A percentile compares a stretch with the other conserved stretches of the same genome.
Conservation (phyloP, 192 early-diverging fungal genomes). For the Paraglomus brasilianum region DNA sequence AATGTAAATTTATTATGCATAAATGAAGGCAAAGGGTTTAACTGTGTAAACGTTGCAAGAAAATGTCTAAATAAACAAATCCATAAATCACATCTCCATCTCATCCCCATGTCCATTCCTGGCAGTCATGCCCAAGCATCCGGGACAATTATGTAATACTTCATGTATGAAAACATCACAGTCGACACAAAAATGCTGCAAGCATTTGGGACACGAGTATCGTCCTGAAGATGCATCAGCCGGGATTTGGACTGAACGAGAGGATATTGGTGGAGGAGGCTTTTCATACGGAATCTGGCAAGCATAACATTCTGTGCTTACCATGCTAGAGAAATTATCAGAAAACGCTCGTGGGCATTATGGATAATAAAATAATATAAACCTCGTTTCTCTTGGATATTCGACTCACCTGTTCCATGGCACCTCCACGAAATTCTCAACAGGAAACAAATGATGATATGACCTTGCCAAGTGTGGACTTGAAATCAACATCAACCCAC, state of each 20-base stretch:
- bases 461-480: conserved; percentile 88
- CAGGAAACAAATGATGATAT: conserved; percentile 94
- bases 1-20: too few relatives aligned
- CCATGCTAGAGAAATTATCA: conserved; percentile 36
- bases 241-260: conserved; percentile 25
- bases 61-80: too few relatives aligned
- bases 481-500: conserved; percentile 82
- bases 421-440: conserved; percentile 77
- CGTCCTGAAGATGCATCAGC: conserved; percentile 45
- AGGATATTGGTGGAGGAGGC: conserved; percentile 31
- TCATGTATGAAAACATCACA: conserved; percentile 95
- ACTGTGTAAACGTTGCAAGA: too few relatives aligned
- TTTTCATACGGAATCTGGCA: conserved; percentile 50
- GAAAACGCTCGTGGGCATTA: conserved; percentile 32
- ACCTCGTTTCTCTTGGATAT: not conserved
- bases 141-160: conserved; percentile 86
- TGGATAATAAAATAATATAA: conserved; percentile 21
- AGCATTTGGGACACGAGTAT: conserved; percentile 77
- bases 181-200: conserved; percentile 80
- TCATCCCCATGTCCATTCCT: too few relatives aligned
- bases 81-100: too few relatives aligned
- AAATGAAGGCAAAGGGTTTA: too few relatives aligned
- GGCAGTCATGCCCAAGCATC: conserved; percentile 54
- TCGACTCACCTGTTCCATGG: conserved; percentile 46
- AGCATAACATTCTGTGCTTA: conserved; percentile 46